Conservation (phyloP, 179 eudicot species). For the Beta macrorhiza region DNA sequence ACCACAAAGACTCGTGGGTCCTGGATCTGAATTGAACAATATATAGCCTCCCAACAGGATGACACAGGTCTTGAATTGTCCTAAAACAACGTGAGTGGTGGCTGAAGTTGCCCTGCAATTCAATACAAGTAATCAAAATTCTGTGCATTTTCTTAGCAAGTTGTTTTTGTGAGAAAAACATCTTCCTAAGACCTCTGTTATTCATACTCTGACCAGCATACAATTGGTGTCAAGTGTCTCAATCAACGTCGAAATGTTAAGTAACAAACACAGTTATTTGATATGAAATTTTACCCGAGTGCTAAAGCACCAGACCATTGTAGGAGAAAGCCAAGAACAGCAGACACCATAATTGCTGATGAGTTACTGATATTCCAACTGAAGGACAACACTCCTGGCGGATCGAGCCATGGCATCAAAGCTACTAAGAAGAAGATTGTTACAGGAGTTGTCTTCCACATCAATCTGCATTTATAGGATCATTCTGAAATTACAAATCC, state of each 20-base stretch:
- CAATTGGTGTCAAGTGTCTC: too few relatives aligned
- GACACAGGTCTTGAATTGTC: conserved; percentile 90
- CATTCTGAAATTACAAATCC: too few relatives aligned
- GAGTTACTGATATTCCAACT: conserved; percentile 61
- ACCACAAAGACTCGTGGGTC: conserved; percentile 65
- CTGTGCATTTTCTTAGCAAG: neutral
- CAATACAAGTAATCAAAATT: neutral
- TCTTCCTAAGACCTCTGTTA: too few relatives aligned
- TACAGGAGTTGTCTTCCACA: conserved; percentile 97
- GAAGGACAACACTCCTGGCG: conserved; percentile 79
- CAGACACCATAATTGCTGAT: conserved; percentile 59
- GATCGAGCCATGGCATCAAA: conserved; percentile 84
- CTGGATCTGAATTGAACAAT: conserved; percentile 78
- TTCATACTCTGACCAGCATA: too few relatives aligned
- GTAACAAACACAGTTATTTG: neutral
- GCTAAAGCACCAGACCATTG: conserved; percentile 97
- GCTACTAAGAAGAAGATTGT: conserved; percentile 74
- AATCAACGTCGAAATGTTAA: neutral
- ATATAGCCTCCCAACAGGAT: conserved; percentile 78
- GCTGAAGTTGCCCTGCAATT: conserved; percentile 87
- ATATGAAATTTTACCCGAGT: conserved; percentile 52
- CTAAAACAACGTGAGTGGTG: conserved; percentile 77
- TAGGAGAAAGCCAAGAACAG: conserved; percentile 74
- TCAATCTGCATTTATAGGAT: conserved; percentile 51
- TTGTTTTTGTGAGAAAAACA: neutral